Evolutionary conservation across 306 rosid species (phyloP), one percentile per base, ranked within the genome.

Genomic region (Carpinus fangiana): DNA sequence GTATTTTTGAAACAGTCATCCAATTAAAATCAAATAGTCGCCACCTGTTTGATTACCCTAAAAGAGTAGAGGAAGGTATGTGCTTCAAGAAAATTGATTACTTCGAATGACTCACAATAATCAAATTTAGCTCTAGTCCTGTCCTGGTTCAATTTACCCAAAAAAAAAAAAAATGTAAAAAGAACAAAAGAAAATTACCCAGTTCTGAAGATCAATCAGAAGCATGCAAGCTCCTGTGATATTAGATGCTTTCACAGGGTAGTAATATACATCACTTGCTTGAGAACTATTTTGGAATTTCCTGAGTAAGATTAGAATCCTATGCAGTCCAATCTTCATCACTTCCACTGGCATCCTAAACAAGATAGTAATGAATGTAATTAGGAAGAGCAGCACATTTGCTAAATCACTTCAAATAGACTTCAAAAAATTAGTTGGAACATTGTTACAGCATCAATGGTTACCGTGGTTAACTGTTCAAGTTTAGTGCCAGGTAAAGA

Each of bases 241-340:
- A 41, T 41, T 41, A 41, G 45, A 41, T 6, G 45, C 45, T 6
- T 41, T 41, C 8, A 41, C 20, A 7, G 12, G 70, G 20, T 34
- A 64, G 18, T 34, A 64, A 64, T 34, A 34, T 41, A 41, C 50
- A 41, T 66, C 8, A 18, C 23, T 14, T 66, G 31, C 16, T n/a
- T 66, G 50, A 9, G 34, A 65, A 66, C 21, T 18, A 66, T 0
- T 38, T 66, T 41, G 51, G 51, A 18, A 41, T 66, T 36, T 66
- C 72, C 23, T 18, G 3, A 66, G 8, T 18, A 21, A 3, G 28
- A 41, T 53, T 34, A 16, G 17, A 54, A 6, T 43, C 81, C 90
- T 83, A 92, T 64, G 82, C 88, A 68, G 86, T 64, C 97, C 97
- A 90, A 56, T 92, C 97, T 74, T 90, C 94, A 74, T 92, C 94